A percentile compares a stretch with the other conserved stretches of the same genome.
Evolutionary conservation across 1,284 basidiomycete genomes (phyloP).

Genomic region (Golubevia pallescens): DNA sequence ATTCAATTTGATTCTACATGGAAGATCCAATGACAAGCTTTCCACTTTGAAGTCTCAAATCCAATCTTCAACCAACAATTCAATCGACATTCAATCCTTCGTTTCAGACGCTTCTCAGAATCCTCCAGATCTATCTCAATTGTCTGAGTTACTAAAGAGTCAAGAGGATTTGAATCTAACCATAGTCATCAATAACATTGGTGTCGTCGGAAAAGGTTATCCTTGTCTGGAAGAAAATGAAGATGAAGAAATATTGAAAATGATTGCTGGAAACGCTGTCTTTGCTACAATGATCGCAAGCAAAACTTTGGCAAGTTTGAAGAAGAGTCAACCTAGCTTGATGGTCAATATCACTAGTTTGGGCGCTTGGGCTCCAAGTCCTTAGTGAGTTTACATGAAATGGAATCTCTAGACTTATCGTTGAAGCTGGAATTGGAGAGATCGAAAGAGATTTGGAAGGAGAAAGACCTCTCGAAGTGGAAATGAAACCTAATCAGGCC

Average conservation of each 20-base stretch:
- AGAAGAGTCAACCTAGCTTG: constrained; percentile 13
- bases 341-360: constrained; percentile 17
- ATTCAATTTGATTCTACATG: constrained; percentile 28
- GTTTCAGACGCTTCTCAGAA: constrained; percentile 5
- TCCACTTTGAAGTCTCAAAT: constrained; percentile 7
- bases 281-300: not conserved
- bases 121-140: not conserved
- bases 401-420: not conserved
- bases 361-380: constrained; percentile 17
- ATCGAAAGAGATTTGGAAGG: too few relatives aligned
- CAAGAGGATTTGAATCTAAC: constrained; percentile 1
- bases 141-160: not conserved
- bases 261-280: not conserved
- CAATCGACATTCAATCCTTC: constrained; percentile 4
- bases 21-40: constrained; percentile 18
- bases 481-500: too few relatives aligned
- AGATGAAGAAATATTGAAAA: not conserved
- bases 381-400: constrained; percentile 8
- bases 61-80: not conserved
- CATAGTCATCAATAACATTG: constrained; percentile 3
- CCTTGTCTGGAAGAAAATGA: not conserved
- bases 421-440: too few relatives aligned
- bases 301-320: constrained; percentile 13
- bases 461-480: too few relatives aligned
- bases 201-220: constrained; percentile 6